Percentiles rank a stretch among this genome's conserved stretches.
phyloP scores from a whole-genome alignment of 352 stramenopile species.

The Albugo laibachii region DNA sequence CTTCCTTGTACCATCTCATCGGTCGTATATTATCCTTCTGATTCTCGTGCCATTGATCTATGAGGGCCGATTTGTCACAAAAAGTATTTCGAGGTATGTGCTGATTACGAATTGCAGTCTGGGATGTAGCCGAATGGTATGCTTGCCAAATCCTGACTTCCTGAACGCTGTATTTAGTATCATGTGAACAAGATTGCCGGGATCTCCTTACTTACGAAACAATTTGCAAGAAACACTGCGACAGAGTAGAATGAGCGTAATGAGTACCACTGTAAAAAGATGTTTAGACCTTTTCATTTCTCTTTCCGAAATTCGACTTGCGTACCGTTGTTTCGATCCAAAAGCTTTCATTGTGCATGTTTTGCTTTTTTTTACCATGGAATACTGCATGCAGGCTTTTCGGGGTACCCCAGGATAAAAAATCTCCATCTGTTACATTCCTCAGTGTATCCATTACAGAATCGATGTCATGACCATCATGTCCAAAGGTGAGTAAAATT shows the following conservation, averaged over 20 bases:
- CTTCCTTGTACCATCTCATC: background rate
- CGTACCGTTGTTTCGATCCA: no score
- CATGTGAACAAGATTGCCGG: no score
- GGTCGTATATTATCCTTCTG: background rate
- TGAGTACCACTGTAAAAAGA: slow-evolving; percentile 2
- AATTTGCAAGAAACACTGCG: background rate
- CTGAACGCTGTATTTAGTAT: no score
- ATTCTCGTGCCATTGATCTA: no score
- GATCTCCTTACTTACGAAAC: background rate
- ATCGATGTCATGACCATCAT: background rate
- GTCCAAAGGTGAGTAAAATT: slow-evolving; percentile 18
- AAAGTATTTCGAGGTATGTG: no score
- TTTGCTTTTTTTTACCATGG: slow-evolving; percentile 63
- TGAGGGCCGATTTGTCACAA: no score
- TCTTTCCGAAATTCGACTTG: no score
- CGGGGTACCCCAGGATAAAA: slow-evolving; percentile 19
- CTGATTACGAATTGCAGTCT: no score
- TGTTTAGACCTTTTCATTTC: no score
- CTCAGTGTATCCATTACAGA: slow-evolving; percentile 26
- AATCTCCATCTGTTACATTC: slow-evolving; percentile 25
- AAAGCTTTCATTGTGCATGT: background rate
- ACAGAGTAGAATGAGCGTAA: background rate
- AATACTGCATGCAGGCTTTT: slow-evolving; percentile 23
- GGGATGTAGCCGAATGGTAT: no score
- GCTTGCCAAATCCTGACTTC: no score